Conservation (phyloP, 371 early-diverging fungal species). For the Dinochytrium kinnereticum region DNA sequence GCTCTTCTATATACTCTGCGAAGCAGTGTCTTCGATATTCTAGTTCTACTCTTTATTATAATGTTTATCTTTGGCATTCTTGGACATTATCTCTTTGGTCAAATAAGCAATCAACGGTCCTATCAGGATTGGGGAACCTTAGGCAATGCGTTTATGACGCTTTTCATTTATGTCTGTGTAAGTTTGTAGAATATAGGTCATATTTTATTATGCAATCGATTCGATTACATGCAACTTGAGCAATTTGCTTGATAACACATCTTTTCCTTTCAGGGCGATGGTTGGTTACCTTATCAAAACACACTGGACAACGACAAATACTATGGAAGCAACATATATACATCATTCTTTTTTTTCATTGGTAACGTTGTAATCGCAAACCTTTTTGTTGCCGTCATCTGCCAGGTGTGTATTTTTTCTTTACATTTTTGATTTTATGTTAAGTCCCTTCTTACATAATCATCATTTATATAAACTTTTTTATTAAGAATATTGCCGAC, state of each 20-base stretch:
- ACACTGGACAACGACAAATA: slow-evolving; percentile 34
- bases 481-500: slow-evolving; percentile 45
- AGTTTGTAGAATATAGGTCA: background rate
- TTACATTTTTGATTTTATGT: background rate
- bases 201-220: background rate
- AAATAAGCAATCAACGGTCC: background rate
- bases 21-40: slow-evolving; percentile 37
- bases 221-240: background rate
- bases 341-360: slow-evolving; percentile 39
- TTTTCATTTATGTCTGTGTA: slow-evolving; percentile 43
- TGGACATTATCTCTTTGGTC: slow-evolving; percentile 44
- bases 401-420: background rate
- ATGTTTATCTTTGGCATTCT: slow-evolving; percentile 46
- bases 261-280: slow-evolving; percentile 24
- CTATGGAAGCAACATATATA: slow-evolving; percentile 47
- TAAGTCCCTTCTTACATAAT: background rate
- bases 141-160: slow-evolving; percentile 28
- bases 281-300: slow-evolving; percentile 45
- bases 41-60: slow-evolving; percentile 38
- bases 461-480: no score
- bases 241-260: background rate
- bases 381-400: slow-evolving; percentile 51
- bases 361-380: slow-evolving; percentile 49
- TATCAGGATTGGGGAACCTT: slow-evolving; percentile 32
- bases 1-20: slow-evolving; percentile 41